Evolutionary conservation across 495 filamentous ascomycete genomes (phyloP).

Genomic region (Terfezia boudieri): DNA sequence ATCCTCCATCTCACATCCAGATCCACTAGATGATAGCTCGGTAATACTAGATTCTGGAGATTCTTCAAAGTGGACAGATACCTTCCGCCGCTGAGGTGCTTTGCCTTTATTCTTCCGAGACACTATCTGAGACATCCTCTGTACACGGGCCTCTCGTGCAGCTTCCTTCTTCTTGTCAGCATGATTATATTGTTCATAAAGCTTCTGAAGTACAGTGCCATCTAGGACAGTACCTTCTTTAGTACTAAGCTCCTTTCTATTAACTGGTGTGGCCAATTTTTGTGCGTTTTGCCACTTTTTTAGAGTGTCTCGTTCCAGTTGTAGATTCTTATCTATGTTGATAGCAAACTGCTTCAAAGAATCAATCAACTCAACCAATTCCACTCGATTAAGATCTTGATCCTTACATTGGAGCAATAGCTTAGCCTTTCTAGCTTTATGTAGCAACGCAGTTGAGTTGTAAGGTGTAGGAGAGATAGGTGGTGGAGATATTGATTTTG

Average conservation of each 20-base stretch:
- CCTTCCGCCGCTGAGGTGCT: background rate
- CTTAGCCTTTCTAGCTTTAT: background rate
- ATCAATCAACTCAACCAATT: background rate
- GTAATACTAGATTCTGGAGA: background rate
- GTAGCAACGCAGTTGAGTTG: too few relatives aligned
- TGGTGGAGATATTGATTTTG: too few relatives aligned
- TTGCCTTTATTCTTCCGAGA: background rate
- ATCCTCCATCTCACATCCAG: background rate
- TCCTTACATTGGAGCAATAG: background rate
- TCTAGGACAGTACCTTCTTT: background rate
- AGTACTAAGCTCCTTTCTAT: background rate
- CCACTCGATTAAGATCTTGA: background rate
- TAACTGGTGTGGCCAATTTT: background rate
- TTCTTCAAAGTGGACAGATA: background rate
- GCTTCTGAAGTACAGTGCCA: background rate
- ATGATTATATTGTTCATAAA: background rate
- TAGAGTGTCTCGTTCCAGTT: background rate
- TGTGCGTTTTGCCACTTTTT: background rate
- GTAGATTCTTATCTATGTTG: background rate
- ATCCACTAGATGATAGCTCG: background rate
- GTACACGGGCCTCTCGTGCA: background rate
- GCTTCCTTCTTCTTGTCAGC: background rate
- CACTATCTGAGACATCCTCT: background rate
- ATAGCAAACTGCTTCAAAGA: background rate
- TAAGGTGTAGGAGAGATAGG: too few relatives aligned